phyloP scores from a whole-genome alignment of 352 stramenopile species.

The Saprolegnia parasitica region DNA sequence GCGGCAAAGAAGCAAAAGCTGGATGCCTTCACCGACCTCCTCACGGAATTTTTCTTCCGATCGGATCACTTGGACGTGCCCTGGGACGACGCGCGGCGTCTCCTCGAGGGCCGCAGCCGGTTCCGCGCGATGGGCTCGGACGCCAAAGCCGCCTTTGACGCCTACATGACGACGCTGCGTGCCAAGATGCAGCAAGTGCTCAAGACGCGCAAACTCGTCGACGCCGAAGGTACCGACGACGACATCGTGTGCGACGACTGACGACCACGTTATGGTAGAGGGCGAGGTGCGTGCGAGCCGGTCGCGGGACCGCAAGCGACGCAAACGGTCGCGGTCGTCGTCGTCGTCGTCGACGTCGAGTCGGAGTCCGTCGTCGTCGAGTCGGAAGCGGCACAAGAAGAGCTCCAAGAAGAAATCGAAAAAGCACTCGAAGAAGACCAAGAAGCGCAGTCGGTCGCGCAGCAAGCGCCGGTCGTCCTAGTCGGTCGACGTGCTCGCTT shows the following conservation, averaged over 20 bases:
- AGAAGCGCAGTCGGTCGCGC: slow-evolving; percentile 29
- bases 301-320: slow-evolving; percentile 30
- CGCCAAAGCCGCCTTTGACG: slow-evolving; percentile 39
- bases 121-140: slow-evolving; percentile 38
- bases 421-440: slow-evolving; percentile 48
- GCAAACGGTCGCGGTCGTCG: slow-evolving; percentile 27
- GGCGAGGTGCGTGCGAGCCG: slow-evolving; percentile 32
- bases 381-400: slow-evolving; percentile 46
- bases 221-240: neutral
- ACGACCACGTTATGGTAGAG: slow-evolving; percentile 44
- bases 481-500: no score
- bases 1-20: slow-evolving; percentile 13
- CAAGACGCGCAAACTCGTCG: slow-evolving; percentile 32
- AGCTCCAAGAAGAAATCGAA: slow-evolving; percentile 44
- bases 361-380: slow-evolving; percentile 64
- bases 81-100: slow-evolving; percentile 17
- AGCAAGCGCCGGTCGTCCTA: neutral
- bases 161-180: slow-evolving; percentile 36
- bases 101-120: slow-evolving; percentile 29
- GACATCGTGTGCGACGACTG: neutral
- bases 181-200: slow-evolving; percentile 36
- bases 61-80: slow-evolving; percentile 27
- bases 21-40: slow-evolving; percentile 28
- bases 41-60: slow-evolving; percentile 30
- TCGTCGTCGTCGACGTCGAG: slow-evolving; percentile 39